These are phyloP conservation scores for Chrysosporium queenslandicum DNA, from an alignment of 2,329 filamentous ascomycete genomes.

Conservation along the genomic window DNA sequence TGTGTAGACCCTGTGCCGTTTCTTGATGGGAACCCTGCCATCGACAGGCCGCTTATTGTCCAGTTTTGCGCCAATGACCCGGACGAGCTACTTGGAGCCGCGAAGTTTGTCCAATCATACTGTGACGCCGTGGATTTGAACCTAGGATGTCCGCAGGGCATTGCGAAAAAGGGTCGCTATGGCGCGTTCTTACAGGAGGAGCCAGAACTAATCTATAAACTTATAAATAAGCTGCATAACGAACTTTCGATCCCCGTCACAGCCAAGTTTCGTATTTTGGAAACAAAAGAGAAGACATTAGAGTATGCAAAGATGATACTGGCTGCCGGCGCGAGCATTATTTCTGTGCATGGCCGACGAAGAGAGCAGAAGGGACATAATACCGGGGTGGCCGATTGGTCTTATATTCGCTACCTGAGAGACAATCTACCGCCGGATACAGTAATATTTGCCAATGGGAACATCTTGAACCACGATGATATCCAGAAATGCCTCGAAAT, in stretches of 20 bases:
- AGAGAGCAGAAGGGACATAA: slow-evolving; percentile 93
- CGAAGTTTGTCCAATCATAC: slow-evolving; percentile 66
- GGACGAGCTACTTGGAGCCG: slow-evolving; percentile 50
- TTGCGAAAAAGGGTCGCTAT: slow-evolving; percentile 81
- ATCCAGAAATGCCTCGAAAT: slow-evolving; percentile 65
- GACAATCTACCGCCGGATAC: slow-evolving; percentile 76
- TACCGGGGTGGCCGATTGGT: slow-evolving; percentile 89
- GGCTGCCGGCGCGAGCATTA: slow-evolving; percentile 76
- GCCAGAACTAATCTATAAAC: slow-evolving; percentile 66
- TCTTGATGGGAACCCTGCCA: slow-evolving; percentile 75
- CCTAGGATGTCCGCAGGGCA: slow-evolving; percentile 90
- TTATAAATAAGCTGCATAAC: slow-evolving; percentile 74
- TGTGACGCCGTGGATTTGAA: slow-evolving; percentile 96
- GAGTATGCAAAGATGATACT: slow-evolving; percentile 83
- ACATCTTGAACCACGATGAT: slow-evolving; percentile 72
- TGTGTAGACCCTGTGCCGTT: slow-evolving; percentile 32
- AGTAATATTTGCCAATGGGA: slow-evolving; percentile 94
- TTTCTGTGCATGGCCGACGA: slow-evolving; percentile 81
- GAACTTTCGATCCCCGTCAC: slow-evolving; percentile 76
- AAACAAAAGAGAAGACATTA: slow-evolving; percentile 75
- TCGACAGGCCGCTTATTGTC: slow-evolving; percentile 85
- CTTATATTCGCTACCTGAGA: slow-evolving; percentile 67
- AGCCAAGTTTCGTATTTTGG: slow-evolving; percentile 85
- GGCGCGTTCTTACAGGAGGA: slow-evolving; percentile 93
- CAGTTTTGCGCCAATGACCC: slow-evolving; percentile 67